A percentile compares a stretch with the other conserved stretches of the same genome.
These are phyloP conservation scores for Colletotrichum filicis DNA, from an alignment of 2,329 filamentous ascomycete species.

Conservation along the genomic window DNA sequence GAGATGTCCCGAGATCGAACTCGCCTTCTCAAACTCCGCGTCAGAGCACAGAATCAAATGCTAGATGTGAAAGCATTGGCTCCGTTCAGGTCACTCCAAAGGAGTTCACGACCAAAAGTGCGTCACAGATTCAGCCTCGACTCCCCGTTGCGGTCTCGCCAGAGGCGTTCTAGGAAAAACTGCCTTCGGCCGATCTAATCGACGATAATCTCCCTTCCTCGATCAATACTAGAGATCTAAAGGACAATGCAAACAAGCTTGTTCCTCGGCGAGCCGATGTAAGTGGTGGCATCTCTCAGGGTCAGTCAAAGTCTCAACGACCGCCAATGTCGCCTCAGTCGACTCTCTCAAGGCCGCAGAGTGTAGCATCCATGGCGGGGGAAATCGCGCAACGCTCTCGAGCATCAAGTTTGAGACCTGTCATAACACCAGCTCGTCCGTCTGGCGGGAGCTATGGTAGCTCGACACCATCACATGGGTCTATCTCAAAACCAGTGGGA, in stretches of 20 bases:
- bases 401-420: slow-evolving; percentile 3
- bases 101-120: background rate
- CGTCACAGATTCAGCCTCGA: background rate
- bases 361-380: slow-evolving; percentile 21
- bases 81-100: slow-evolving; percentile 28
- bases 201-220: background rate
- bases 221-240: too few species aligned
- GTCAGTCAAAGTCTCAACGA: too few species aligned
- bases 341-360: background rate
- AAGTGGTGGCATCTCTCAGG: background rate
- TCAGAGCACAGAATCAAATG: background rate
- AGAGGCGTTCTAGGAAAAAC: slow-evolving; percentile 12
- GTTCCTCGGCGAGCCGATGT: background rate
- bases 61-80: background rate
- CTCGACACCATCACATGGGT: slow-evolving; percentile 27
- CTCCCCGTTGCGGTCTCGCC: background rate
- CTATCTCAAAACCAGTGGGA: slow-evolving; percentile 42
- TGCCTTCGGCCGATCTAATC: background rate
- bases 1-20: background rate
- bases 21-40: background rate
- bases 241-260: background rate
- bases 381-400: slow-evolving; percentile 22
- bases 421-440: slow-evolving; percentile 1
- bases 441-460: background rate
- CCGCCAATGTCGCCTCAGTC: background rate